Evolutionary conservation across 2,329 filamentous ascomycete species (phyloP), one percentile per base, ranked within the genome.

Genomic region (Arthrobotrys musiformis): DNA sequence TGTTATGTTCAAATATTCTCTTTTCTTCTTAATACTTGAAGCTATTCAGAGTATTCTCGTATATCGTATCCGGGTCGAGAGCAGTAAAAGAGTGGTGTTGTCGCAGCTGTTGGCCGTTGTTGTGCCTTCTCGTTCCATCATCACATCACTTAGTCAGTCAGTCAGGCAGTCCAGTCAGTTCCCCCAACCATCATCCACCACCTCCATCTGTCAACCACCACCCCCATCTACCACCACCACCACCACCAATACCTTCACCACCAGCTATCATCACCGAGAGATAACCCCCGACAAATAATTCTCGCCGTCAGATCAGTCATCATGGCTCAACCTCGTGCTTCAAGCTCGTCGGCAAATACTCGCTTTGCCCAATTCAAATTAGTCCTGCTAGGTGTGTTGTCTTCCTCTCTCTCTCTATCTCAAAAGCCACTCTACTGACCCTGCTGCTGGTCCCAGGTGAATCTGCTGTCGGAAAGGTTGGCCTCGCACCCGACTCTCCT

Each of bases 361-460:
- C 91, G 94, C 83, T 98, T 99, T 85, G 94, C 95, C 82, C 95
- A 99, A 88, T 99, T 99, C 87, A 99, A 99, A 88, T 89, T 99
- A 82, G 95, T 99, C 80, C 88, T 99, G 83, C 88, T 99, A 80
- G 95, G 95, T 98, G 89, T 81, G 61, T 35, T 63, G 50, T 60
- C 48, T 11, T 58, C 28, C 54, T 40, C 35, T 64, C 48, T 26
- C 42, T 9, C 30, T 66, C 30, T 54, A 13, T 61, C 35, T 56
- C n/a, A 19, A 46, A 22, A 19, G 28, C 24, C 22, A 79, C 63
- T 70, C 80, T 83, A 61, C 79, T 70, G 72, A 72, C 83, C 19
- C 33, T 40, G 54, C 22, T n/a, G n/a, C n/a, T n/a, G n/a, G n/a
- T n/a, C n/a, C 33, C 68, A 98, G 94, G 95, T 84, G 95, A 99